phyloP scores from a whole-genome alignment of 176 grass and related monocot genomes.

The Raddia guianensis region DNA sequence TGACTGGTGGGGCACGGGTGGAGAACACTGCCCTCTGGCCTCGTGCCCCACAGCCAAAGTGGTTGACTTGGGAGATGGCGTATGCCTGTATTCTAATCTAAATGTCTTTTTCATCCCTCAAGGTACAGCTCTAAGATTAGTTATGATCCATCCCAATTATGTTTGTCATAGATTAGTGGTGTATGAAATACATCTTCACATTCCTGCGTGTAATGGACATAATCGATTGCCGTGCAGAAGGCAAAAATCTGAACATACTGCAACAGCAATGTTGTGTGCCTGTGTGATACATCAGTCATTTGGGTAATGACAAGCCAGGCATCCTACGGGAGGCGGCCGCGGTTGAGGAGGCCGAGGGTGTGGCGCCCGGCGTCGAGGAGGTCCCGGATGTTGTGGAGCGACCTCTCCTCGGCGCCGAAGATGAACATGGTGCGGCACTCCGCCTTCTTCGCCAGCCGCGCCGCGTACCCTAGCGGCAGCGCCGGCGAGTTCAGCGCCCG shows the following conservation, averaged over 20 bases:
- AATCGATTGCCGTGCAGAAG: background rate
- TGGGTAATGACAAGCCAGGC: conserved; percentile 14
- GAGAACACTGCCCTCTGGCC: conserved; percentile 74
- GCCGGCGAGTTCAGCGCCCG: conserved; percentile 72
- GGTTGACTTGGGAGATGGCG: conserved; percentile 40
- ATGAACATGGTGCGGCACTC: conserved; percentile 78
- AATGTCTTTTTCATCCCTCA: background rate
- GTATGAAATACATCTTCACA: background rate
- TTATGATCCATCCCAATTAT: conserved; percentile 5
- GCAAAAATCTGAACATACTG: background rate
- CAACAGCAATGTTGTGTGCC: background rate
- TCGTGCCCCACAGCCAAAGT: conserved; percentile 63
- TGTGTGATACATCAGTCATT: background rate
- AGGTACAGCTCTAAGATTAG: conserved; percentile 26
- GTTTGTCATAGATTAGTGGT: background rate
- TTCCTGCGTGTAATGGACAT: conserved; percentile 27
- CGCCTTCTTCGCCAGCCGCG: conserved; percentile 80
- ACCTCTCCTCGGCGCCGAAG: conserved; percentile 79
- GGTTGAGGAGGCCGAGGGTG: conserved; percentile 68
- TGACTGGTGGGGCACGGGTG: conserved; percentile 64
- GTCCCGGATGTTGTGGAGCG: conserved; percentile 78
- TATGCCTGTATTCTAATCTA: conserved; percentile 54
- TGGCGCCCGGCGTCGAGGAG: conserved; percentile 71
- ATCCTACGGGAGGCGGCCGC: conserved; percentile 65
- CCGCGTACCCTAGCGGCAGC: conserved; percentile 62